Evolutionary conservation across 1,284 basidiomycete species (phyloP).

Genomic region (Tilletia walkeri): DNA sequence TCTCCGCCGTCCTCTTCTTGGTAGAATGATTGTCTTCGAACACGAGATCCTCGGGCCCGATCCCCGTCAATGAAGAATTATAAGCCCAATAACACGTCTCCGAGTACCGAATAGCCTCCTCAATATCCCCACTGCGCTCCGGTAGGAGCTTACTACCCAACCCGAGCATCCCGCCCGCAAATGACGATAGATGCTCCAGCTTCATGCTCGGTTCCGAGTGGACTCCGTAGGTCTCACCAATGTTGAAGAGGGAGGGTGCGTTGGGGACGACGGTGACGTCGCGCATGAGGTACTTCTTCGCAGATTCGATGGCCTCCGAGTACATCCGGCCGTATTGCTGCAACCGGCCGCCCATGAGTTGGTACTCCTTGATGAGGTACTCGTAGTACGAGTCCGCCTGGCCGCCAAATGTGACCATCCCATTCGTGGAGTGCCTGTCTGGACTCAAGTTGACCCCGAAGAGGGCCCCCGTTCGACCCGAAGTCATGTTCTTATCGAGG

Average conservation of each 20-base stretch:
- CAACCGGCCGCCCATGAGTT: slow-evolving; percentile 58
- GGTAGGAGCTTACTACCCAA: slow-evolving; percentile 60
- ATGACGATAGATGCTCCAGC: slow-evolving; percentile 60
- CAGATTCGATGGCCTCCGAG: slow-evolving; percentile 58
- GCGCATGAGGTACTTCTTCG: slow-evolving; percentile 56
- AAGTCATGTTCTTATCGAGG: slow-evolving; percentile 58
- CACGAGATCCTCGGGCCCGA: slow-evolving; percentile 50
- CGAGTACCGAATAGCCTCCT: slow-evolving; percentile 57
- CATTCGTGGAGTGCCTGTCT: slow-evolving; percentile 37
- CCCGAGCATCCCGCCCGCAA: slow-evolving; percentile 63
- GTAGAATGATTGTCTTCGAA: slow-evolving; percentile 29
- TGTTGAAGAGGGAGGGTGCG: slow-evolving; percentile 52
- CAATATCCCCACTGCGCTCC: slow-evolving; percentile 57
- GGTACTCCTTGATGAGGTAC: slow-evolving; percentile 62
- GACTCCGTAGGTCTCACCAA: slow-evolving; percentile 36
- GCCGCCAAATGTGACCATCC: slow-evolving; percentile 59
- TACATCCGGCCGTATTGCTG: slow-evolving; percentile 61
- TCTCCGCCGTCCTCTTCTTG: neutral
- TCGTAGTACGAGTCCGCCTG: slow-evolving; percentile 61
- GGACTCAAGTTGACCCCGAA: slow-evolving; percentile 57
- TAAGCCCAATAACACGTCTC: slow-evolving; percentile 61
- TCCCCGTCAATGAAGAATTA: slow-evolving; percentile 51
- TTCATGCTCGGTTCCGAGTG: slow-evolving; percentile 29
- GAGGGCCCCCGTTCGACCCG: slow-evolving; percentile 49
- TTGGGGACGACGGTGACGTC: slow-evolving; percentile 58